Percentiles rank a stretch among this genome's conserved stretches.
Evolutionary conservation across 2,329 filamentous ascomycete genomes (phyloP).

Genomic region (Pyrenochaeta sp.): DNA sequence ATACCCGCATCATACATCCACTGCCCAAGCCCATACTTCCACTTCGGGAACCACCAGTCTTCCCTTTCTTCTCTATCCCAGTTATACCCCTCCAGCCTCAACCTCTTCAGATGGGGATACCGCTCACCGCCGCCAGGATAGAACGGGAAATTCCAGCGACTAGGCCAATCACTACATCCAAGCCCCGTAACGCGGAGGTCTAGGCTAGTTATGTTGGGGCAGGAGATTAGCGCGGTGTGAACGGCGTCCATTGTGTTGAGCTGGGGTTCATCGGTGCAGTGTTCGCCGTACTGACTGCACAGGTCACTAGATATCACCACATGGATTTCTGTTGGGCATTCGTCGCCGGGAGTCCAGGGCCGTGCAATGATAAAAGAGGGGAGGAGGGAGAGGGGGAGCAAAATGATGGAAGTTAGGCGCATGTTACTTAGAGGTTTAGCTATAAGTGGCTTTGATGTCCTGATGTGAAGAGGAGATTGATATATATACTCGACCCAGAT

Average conservation of each 20-base stretch:
- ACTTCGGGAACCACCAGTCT: not conserved
- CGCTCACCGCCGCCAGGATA: conserved; percentile 11
- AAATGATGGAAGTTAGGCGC: not conserved
- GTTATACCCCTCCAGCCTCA: conserved; percentile 17
- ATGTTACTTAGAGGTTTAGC: not conserved
- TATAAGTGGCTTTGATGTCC: not conserved
- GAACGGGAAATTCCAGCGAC: conserved; percentile 19
- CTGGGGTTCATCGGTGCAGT: not conserved
- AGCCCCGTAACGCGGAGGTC: conserved; percentile 12
- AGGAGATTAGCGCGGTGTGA: conserved; percentile 13
- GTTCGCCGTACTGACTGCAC: not conserved
- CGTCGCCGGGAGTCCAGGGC: conserved; percentile 7
- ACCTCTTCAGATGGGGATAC: conserved; percentile 16
- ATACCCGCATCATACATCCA: not conserved
- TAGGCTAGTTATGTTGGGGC: conserved; percentile 21
- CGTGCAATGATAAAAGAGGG: not conserved
- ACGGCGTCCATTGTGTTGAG: conserved; percentile 12
- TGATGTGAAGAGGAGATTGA: not conserved
- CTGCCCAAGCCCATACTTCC: not conserved
- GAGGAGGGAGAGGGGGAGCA: not conserved
- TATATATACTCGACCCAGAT: not conserved
- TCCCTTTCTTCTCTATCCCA: not conserved
- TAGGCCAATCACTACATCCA: conserved; percentile 10
- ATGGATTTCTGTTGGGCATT: conserved; percentile 10
- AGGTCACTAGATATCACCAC: conserved; percentile 2